Evolutionary conservation across 2,329 filamentous ascomycete species (phyloP), one percentile per base, ranked within the genome.

Genomic region (Torrubiellomyces zombiae): DNA sequence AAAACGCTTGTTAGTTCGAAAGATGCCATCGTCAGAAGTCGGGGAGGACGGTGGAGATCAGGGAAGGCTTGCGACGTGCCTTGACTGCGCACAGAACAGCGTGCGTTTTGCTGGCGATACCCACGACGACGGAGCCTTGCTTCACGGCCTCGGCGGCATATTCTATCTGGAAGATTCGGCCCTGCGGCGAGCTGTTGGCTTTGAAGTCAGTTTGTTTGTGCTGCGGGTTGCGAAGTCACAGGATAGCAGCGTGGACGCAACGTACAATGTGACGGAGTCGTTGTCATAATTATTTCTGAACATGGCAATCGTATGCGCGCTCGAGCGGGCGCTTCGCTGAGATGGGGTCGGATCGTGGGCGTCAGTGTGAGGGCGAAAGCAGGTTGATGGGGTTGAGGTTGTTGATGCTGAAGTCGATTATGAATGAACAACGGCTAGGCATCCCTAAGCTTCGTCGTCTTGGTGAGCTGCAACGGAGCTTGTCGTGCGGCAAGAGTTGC

Each of bases 231-330:
- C 11, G 9, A 6, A 24, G 9, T 10, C 13, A 9, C 16, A 16
- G 18, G 16, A 16, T 18, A 15, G n/a, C 9, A 14, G 12, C 16
- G 28, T 9, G 28, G 25, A 25, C 28, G 26, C 35, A 48, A 58
- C 75, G 59, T 67, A 93, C 83, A 95, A 98, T 60, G 89, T 98
- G 60, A 95, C 85, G 36, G 86, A 92, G 59, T 98, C 89, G 73
- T 98, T 98, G 64, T 98, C 89, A 68, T 98, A 98, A 60, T 95
- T 95, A 68, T 98, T 98, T 60, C 89, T 73, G 63, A 98, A 98
- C 89, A 98, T 95, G 47, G 47, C 74, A 67, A n/a, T n/a, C n/a
- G n/a, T 25, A 16, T 12, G 7, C 5, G 15, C 24, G 24, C 18
- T 26, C 42, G 20, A 14, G 19, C 24, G 20, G 7, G 14, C 20